phyloP scores from a whole-genome alignment of 805 yeast genomes.

The Ogataea minuta region DNA sequence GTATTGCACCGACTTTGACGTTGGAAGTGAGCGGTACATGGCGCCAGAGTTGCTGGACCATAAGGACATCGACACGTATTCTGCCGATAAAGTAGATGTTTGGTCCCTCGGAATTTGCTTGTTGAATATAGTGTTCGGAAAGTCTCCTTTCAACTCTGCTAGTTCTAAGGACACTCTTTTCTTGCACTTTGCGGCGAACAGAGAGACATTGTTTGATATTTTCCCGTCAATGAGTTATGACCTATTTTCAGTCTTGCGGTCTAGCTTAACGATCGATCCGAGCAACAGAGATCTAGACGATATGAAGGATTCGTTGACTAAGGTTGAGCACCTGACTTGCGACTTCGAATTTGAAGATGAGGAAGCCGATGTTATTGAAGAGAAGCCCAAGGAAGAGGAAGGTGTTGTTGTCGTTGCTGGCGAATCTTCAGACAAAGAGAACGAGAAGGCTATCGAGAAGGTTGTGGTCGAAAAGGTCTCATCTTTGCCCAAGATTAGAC shows the following conservation, averaged over 20 bases:
- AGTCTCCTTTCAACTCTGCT: conserved; percentile 83
- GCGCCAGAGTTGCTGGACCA: conserved; percentile 86
- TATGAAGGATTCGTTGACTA: conserved; percentile 59
- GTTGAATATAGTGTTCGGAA: conserved; percentile 80
- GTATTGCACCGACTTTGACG: conserved; percentile 70
- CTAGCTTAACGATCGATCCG: conserved; percentile 81
- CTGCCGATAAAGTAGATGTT: conserved; percentile 78
- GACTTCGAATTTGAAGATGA: conserved; percentile 64
- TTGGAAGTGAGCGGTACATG: conserved; percentile 91
- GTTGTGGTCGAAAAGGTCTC: conserved; percentile 5
- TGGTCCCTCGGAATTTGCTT: conserved; percentile 89
- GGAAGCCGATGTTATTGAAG: conserved; percentile 20
- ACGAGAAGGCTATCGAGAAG: conserved; percentile 16
- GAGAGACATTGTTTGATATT: conserved; percentile 89
- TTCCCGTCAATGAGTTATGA: conserved; percentile 88
- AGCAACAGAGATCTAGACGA: conserved; percentile 65
- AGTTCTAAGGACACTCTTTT: conserved; percentile 74
- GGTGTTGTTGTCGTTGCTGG: not conserved
- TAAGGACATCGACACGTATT: conserved; percentile 53
- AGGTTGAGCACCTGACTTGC: conserved; percentile 68
- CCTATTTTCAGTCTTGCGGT: conserved; percentile 78
- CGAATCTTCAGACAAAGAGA: conserved; percentile 27
- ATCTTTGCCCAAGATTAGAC: conserved; percentile 14
- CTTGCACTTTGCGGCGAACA: conserved; percentile 77
- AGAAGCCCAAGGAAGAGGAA: conserved; percentile 17